A percentile compares a stretch with the other conserved stretches of the same genome.
Evolutionary conservation across 305 asterid species (phyloP).

Genomic region (Fraxinus greggii): DNA sequence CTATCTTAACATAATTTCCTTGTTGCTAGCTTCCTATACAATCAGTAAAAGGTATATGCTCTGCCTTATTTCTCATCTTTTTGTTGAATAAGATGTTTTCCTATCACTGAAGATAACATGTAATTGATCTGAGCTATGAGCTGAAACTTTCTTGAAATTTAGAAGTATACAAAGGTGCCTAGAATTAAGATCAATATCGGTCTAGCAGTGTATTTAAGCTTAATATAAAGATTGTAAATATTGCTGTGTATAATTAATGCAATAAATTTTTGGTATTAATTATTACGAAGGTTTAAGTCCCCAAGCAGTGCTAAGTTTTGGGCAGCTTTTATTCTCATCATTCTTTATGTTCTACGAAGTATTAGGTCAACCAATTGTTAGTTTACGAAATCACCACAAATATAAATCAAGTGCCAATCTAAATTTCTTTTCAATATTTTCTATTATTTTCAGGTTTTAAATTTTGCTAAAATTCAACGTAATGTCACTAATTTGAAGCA

Average conservation of each 20-base stretch:
- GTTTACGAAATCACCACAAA: background rate
- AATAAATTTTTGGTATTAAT: background rate
- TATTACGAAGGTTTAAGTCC: constrained; percentile 11
- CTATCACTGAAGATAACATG: background rate
- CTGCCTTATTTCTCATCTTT: background rate
- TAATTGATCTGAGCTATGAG: background rate
- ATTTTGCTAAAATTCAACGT: background rate
- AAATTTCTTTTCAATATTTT: background rate
- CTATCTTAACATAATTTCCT: background rate
- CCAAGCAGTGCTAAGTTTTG: constrained; percentile 14
- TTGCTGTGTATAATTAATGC: background rate
- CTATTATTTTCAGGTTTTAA: background rate
- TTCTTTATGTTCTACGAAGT: constrained; percentile 12
- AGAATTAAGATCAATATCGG: background rate
- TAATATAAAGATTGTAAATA: background rate
- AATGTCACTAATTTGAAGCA: background rate
- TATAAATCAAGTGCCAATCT: background rate
- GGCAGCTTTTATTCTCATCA: constrained; percentile 9
- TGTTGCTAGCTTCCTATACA: background rate
- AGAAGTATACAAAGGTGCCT: constrained; percentile 1
- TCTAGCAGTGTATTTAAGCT: background rate
- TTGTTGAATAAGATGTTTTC: background rate
- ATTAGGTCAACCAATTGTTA: background rate
- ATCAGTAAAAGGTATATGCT: background rate
- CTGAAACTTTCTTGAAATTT: constrained; percentile 4